Evolutionary conservation across 371 early-diverging fungal genomes (phyloP), one percentile per base, ranked within the genome.

Genomic region (Mortierella sp.): DNA sequence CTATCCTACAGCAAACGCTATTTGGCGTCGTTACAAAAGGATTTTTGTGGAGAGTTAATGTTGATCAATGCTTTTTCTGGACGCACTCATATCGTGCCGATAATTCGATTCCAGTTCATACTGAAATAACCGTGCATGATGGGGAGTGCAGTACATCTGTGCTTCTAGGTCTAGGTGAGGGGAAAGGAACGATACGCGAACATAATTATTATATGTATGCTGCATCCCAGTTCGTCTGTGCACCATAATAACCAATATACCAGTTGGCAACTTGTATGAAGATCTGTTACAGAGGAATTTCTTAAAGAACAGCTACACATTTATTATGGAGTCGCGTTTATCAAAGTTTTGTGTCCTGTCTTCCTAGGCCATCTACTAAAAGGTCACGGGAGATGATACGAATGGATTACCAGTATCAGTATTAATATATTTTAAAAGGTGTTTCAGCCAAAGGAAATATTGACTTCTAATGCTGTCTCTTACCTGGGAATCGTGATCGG

Each of bases 321-420:
- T 59, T 59, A 59, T 59, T 59, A 19, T 13, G 9, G 1, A 36
- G 36, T 36, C 36, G 6, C 36, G 41, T 59, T 38, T 36, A 16
- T 59, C 38, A 75, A 19, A 77, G 73, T 52, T 77, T 77, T 36
- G 78, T 77, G 15, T 77, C 78, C 59, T 77, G 78, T 11, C 78
- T 63, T 57, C 72, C 77, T 21, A 72, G 47, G 5, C 77, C 69
- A 47, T 77, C 72, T 65, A 62, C 24, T 40, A 24, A 3, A 66
- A 16, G 48, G 21, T 24, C 33, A 48, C 48, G n/a, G 43, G 22
- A n/a, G 24, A 50, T 36, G 28, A 57, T 5, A n/a, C 21, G 3
- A 6, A 43, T 10, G 10, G 8, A 7, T 13, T 10, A 43, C 10
- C 43, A 15, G 43, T 10, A 43, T 15, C 48, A 48, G 48, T 43